These are phyloP conservation scores for Phyllostachys edulis DNA, from an alignment of 176 grass and related monocot genomes.

Conservation along the genomic window DNA sequence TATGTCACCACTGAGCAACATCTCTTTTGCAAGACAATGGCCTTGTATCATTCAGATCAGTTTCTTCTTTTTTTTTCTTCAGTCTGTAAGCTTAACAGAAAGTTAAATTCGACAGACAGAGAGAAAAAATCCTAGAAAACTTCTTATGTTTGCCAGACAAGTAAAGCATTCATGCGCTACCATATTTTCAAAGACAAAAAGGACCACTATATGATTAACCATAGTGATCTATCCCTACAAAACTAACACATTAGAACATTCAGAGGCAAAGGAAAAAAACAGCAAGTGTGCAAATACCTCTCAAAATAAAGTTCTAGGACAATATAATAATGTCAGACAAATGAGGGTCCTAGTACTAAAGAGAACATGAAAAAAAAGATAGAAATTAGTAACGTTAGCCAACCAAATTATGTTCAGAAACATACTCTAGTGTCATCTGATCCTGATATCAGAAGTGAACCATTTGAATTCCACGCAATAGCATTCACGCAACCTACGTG, in stretches of 20 bases:
- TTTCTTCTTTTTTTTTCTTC: neutral
- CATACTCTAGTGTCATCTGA: constrained; percentile 95
- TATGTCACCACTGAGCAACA: neutral
- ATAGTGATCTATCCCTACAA: neutral
- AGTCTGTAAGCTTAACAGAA: neutral
- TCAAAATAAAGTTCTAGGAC: neutral
- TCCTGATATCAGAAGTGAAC: constrained; percentile 93
- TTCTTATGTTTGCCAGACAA: neutral
- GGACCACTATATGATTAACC: neutral
- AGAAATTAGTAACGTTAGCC: neutral
- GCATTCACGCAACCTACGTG: constrained; percentile 88
- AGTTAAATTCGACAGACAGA: neutral
- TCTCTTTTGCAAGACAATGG: constrained; percentile 13
- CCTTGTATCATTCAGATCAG: neutral
- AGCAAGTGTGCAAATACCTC: neutral
- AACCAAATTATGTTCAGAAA: constrained; percentile 25
- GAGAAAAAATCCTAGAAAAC: neutral
- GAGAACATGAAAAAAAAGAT: constrained; percentile 6
- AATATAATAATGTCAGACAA: neutral
- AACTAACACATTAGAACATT: neutral
- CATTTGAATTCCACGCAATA: constrained; percentile 87
- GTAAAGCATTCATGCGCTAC: neutral
- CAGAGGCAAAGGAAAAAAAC: neutral
- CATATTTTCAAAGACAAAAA: neutral
- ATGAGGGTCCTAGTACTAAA: neutral